A percentile compares a stretch with the other conserved stretches of the same genome.
phyloP scores from a whole-genome alignment of 805 yeast species.

The Candida qinlingensis region DNA sequence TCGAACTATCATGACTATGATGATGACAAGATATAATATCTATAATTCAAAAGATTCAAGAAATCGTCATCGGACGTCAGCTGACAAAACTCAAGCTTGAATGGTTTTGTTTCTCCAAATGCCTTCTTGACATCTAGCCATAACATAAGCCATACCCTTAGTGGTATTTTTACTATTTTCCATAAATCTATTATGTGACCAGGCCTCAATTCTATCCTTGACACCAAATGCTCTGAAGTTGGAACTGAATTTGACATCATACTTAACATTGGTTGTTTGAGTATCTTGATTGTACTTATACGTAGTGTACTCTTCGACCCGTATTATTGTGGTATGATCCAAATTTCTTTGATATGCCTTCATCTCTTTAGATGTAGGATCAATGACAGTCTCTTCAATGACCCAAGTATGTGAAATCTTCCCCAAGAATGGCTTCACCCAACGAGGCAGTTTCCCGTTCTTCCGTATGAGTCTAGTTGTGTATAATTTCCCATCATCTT shows the following conservation, averaged over 20 bases:
- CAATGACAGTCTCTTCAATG: conserved; percentile 70
- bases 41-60: no score
- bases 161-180: conserved; percentile 63
- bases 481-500: conserved; percentile 60
- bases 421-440: conserved; percentile 74
- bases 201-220: conserved; percentile 69
- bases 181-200: conserved; percentile 70
- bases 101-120: conserved; percentile 7
- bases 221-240: conserved; percentile 60
- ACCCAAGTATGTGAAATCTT: conserved; percentile 71
- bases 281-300: conserved; percentile 37
- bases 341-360: conserved; percentile 72
- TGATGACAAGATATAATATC: no score
- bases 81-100: no score
- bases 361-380: conserved; percentile 52
- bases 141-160: conserved; percentile 71
- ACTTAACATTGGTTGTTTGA: conserved; percentile 41
- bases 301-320: conserved; percentile 70
- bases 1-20: no score
- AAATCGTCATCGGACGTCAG: no score
- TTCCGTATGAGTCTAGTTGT: conserved; percentile 74
- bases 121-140: conserved; percentile 49
- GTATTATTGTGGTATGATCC: conserved; percentile 74
- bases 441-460: conserved; percentile 73
- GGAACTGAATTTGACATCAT: conserved; percentile 64